phyloP scores from a whole-genome alignment of 768 basidiomycete species.

The Chiua virens region DNA sequence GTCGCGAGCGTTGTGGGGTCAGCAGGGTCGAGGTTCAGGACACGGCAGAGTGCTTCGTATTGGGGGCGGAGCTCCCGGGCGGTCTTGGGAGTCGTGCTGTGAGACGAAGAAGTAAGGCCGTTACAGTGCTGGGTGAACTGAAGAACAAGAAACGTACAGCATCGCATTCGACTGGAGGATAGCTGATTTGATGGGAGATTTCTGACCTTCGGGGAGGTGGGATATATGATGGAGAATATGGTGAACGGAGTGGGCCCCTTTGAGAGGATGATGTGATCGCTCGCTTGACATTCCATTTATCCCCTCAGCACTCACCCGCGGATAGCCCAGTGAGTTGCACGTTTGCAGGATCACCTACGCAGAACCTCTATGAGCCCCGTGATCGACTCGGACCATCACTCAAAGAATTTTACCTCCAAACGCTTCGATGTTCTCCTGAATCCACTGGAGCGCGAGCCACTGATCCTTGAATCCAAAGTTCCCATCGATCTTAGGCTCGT shows the following conservation, averaged over 20 bases:
- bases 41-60: conserved; percentile 60
- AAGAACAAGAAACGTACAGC: conserved; percentile 40
- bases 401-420: conserved; percentile 57
- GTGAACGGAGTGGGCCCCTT: conserved; percentile 74
- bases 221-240: conserved; percentile 73
- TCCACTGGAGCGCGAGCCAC: conserved; percentile 75
- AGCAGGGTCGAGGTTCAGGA: conserved; percentile 54
- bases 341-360: conserved; percentile 57
- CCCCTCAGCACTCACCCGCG: conserved; percentile 46
- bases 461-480: conserved; percentile 88
- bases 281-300: not conserved
- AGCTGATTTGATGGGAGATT: conserved; percentile 67
- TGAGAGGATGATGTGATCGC: not conserved
- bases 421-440: conserved; percentile 59
- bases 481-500: conserved; percentile 58
- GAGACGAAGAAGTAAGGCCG: not conserved
- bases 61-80: conserved; percentile 57
- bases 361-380: not conserved
- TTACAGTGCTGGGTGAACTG: not conserved
- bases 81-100: conserved; percentile 58
- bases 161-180: conserved; percentile 76
- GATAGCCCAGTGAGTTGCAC: conserved; percentile 70
- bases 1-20: conserved; percentile 47
- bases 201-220: conserved; percentile 51
- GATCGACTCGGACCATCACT: not conserved